Evolutionary conservation across 495 filamentous ascomycete genomes (phyloP), one percentile per base, ranked within the genome.

Genomic region (Trichoderma orchidacearum): DNA sequence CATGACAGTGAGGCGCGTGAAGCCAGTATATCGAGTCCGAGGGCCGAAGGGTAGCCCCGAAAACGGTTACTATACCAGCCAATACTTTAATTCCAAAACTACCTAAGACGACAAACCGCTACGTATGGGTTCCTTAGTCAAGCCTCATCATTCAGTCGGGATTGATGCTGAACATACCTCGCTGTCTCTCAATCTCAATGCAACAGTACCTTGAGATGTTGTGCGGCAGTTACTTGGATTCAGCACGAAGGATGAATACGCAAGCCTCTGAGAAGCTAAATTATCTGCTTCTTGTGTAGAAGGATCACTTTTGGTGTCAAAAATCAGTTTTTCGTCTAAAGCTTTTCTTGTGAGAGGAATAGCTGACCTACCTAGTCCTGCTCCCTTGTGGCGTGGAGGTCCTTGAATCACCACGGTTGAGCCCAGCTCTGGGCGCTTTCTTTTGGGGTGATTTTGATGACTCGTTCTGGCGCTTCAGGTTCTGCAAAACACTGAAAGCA

Each of bases 1-100:
- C 83, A 66, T 93, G 88, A 8, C 85, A 90, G 34, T 78, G 81
- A 11, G 87, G 85, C 30, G 85, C 85, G 71, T 84, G 85, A 8
- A 92, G 77, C 66, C 82, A 75, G 58, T 84, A 76, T 0, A 76
- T 53, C 1, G 64, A 62, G 15, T 78, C 70, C 0, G 78, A 79
- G 8, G 78, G 65, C 31, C 72, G 72, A 7, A 94, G 58, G 18
- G 77, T 80, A 0, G 86, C 83, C 3, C 89, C 89, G 61, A 80
- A 80, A 25, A 90, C 70, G 35, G 83, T 78, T 27, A 84, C 82
- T 54, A 81, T 75, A 41, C 74, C 74, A 28, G 66, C 61, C 21
- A 73, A 75, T 3, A 92, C 78, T 67, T 78, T 80, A 21, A 95
- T 58, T 53, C 87, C 85, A 70, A 85, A 95, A 58, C 83, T 82